Evolutionary conservation across 371 early-diverging fungal genomes (phyloP).

Genomic region (Gilbertella persicaria): DNA sequence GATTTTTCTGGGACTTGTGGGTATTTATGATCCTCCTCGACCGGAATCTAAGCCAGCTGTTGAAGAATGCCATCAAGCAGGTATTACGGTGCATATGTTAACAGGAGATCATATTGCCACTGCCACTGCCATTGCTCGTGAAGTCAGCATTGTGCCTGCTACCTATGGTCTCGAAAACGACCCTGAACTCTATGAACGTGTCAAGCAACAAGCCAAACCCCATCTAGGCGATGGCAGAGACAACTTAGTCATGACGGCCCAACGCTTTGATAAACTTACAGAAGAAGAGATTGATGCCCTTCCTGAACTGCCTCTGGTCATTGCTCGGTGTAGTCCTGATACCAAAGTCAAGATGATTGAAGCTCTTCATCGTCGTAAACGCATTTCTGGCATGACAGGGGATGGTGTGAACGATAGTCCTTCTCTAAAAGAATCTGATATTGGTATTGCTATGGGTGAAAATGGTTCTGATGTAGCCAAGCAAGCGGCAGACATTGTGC

Average conservation of each 20-base stretch:
- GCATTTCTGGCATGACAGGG: slow-evolving; percentile 81
- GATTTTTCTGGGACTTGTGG: slow-evolving; percentile 87
- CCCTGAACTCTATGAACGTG: slow-evolving; percentile 8
- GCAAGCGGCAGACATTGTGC: slow-evolving; percentile 88
- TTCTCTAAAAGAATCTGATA: slow-evolving; percentile 88
- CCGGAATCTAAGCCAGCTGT: slow-evolving; percentile 77
- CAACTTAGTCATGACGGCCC: slow-evolving; percentile 81
- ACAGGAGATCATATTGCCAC: slow-evolving; percentile 95
- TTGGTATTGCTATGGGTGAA: slow-evolving; percentile 93
- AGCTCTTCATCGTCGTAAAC: slow-evolving; percentile 84
- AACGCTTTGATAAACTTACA: slow-evolving; percentile 79
- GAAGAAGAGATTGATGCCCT: slow-evolving; percentile 80
- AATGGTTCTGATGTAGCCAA: slow-evolving; percentile 92
- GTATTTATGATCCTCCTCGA: slow-evolving; percentile 93
- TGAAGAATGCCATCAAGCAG: slow-evolving; percentile 84
- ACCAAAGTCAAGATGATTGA: slow-evolving; percentile 97
- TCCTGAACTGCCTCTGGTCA: slow-evolving; percentile 83
- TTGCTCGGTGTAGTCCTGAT: slow-evolving; percentile 95
- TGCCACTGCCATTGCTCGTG: slow-evolving; percentile 91
- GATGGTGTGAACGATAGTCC: slow-evolving; percentile 95
- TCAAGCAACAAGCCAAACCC: slow-evolving; percentile 10
- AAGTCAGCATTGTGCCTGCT: slow-evolving; percentile 83
- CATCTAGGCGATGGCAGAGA: slow-evolving; percentile 28
- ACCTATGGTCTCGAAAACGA: slow-evolving; percentile 37
- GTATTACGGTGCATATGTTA: slow-evolving; percentile 94